Evolutionary conservation across 2,329 filamentous ascomycete species (phyloP).

Genomic region (Pleomassaria siparia): DNA sequence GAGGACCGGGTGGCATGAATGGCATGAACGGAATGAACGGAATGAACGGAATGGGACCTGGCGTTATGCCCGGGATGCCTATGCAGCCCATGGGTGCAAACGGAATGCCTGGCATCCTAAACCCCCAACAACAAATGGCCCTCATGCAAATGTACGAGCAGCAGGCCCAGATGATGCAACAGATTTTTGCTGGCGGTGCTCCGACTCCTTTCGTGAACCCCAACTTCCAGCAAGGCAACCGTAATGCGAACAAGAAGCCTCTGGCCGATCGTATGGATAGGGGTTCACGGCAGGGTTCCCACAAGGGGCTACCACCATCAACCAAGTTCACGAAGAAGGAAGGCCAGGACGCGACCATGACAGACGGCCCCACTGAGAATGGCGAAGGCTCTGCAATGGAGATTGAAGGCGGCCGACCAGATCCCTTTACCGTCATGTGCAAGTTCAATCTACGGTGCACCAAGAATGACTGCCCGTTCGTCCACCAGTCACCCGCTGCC

Average conservation of each 20-base stretch:
- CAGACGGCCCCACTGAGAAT: conserved; percentile 40
- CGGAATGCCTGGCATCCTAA: conserved; percentile 58
- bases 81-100: conserved; percentile 44
- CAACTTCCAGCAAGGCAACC: conserved; percentile 52
- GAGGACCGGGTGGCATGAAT: conserved; percentile 39
- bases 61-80: conserved; percentile 26
- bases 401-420: conserved; percentile 64
- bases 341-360: conserved; percentile 42
- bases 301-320: conserved; percentile 54
- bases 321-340: conserved; percentile 55
- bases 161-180: conserved; percentile 64
- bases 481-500: conserved; percentile 90
- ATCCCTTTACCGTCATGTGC: conserved; percentile 70
- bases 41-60: conserved; percentile 35
- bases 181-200: conserved; percentile 41
- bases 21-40: conserved; percentile 37
- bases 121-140: conserved; percentile 70
- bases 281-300: conserved; percentile 28
- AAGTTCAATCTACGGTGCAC: conserved; percentile 87
- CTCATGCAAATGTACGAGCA: conserved; percentile 80
- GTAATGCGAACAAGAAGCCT: conserved; percentile 52
- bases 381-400: conserved; percentile 54
- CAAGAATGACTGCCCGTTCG: conserved; percentile 87
- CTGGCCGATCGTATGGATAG: conserved; percentile 71
- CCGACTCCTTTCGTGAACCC: conserved; percentile 57